A percentile compares a stretch with the other conserved stretches of the same genome.
phyloP scores from a whole-genome alignment of 164 flowering plant genomes.

The Kingdonia uniflora region DNA sequence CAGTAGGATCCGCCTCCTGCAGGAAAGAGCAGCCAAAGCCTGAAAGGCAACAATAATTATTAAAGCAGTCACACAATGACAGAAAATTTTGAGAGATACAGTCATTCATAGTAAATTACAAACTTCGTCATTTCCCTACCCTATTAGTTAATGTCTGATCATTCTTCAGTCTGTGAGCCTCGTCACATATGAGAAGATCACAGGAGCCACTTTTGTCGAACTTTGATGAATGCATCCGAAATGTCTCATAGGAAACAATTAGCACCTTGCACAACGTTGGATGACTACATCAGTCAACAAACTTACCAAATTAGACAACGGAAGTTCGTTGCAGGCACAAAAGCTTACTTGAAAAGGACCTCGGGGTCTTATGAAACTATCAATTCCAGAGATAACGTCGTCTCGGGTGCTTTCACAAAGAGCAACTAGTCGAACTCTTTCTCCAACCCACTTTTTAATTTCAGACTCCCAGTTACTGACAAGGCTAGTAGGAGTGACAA shows the following conservation, averaged over 20 bases:
- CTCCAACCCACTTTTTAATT: constrained; percentile 90
- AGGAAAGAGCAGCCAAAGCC: constrained; percentile 89
- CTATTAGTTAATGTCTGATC: constrained; percentile 90
- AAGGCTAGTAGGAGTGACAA: constrained; percentile 96
- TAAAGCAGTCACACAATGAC: too few species aligned
- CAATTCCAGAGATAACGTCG: constrained; percentile 82
- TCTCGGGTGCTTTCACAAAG: constrained; percentile 89
- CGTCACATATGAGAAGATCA: constrained; percentile 97
- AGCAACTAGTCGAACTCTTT: constrained; percentile 73
- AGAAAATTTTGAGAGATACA: too few species aligned
- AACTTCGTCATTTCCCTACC: constrained; percentile 51
- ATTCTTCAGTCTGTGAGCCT: constrained; percentile 96
- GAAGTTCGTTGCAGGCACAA: neutral
- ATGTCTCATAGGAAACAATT: constrained; percentile 97
- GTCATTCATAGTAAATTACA: too few species aligned
- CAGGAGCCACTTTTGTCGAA: constrained; percentile 66
- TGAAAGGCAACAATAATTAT: constrained; percentile 11
- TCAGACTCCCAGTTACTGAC: constrained; percentile 98
- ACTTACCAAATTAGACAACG: neutral
- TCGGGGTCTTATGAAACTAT: constrained; percentile 45
- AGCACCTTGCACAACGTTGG: constrained; percentile 44
- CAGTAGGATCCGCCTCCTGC: constrained; percentile 75
- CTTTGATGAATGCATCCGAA: constrained; percentile 87
- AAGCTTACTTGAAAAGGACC: constrained; percentile 57
- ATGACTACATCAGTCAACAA: constrained; percentile 14